Conservation (phyloP, 176 grass and related monocot genomes). For the Coix lacrymajobi region DNA sequence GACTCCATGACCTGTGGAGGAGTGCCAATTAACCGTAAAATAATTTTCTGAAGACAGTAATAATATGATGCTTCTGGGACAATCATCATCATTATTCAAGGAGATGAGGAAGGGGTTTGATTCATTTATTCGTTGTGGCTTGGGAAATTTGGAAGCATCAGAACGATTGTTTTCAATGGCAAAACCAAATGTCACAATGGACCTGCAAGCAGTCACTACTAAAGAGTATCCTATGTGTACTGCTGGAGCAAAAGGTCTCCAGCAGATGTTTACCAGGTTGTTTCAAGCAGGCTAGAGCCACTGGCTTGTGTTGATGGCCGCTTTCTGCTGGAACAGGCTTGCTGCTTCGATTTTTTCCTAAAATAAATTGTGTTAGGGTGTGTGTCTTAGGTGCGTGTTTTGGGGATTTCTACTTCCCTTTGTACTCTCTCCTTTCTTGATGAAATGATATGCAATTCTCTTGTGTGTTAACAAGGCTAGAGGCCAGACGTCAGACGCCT, state of each 20-base stretch:
- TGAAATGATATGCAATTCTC: background rate
- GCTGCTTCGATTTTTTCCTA: background rate
- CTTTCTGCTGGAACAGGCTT: background rate
- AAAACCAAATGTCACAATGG: background rate
- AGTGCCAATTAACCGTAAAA: conserved; percentile 22
- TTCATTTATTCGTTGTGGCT: background rate
- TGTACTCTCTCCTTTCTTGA: background rate
- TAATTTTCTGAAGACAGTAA: background rate
- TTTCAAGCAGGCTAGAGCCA: background rate
- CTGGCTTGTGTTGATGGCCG: background rate
- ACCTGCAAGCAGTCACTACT: background rate
- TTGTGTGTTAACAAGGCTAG: background rate
- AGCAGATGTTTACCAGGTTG: background rate
- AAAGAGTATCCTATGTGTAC: background rate
- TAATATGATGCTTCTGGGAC: background rate
- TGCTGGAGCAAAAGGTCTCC: background rate
- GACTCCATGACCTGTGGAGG: conserved; percentile 86
- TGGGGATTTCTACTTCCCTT: background rate
- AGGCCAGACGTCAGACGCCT: too few relatives aligned
- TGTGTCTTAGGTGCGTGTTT: background rate
- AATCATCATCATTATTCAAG: conserved; percentile 1
- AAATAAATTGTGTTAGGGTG: background rate
- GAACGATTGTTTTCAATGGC: background rate
- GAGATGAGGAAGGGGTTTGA: background rate
- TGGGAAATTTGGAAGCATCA: background rate